Percentiles rank a stretch among this genome's conserved stretches.
Evolutionary conservation across 345 rosid species (phyloP).

Genomic region (Toxicodendron radicans): DNA sequence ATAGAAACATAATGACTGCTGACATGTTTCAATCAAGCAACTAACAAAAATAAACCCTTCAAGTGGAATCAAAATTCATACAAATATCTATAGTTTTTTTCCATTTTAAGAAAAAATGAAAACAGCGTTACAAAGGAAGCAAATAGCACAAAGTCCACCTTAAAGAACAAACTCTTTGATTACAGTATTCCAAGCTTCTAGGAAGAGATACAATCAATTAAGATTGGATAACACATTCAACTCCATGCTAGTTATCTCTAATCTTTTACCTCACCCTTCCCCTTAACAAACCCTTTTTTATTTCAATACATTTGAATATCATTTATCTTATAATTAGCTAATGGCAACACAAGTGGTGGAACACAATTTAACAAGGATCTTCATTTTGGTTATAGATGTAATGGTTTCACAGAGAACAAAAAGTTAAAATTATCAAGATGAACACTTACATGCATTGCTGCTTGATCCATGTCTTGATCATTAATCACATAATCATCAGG

Average conservation of each 20-base stretch:
- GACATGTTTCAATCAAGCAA: background rate
- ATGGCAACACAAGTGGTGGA: too few relatives aligned
- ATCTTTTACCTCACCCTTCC: background rate
- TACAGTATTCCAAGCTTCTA: too few relatives aligned
- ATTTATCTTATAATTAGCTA: too few relatives aligned
- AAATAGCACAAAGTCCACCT: background rate
- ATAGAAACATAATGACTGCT: background rate
- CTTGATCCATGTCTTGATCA: slow-evolving; percentile 83
- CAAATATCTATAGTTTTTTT: too few relatives aligned
- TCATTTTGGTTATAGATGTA: too few relatives aligned
- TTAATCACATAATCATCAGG: slow-evolving; percentile 92
- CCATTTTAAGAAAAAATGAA: background rate
- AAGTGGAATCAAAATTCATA: background rate
- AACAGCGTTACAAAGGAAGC: background rate
- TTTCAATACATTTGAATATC: background rate
- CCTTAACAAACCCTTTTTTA: too few relatives aligned
- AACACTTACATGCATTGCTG: slow-evolving; percentile 60
- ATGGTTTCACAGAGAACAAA: slow-evolving; percentile 6
- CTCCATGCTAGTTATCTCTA: background rate
- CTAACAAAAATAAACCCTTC: background rate
- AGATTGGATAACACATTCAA: background rate
- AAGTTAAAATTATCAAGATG: slow-evolving; percentile 10
- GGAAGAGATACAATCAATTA: too few relatives aligned
- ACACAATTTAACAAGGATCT: too few relatives aligned
- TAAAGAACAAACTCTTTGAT: too few relatives aligned